These are phyloP conservation scores for Ampelocalamus luodianensis DNA, from an alignment of 176 grass and related monocot genomes.

Conservation along the genomic window DNA sequence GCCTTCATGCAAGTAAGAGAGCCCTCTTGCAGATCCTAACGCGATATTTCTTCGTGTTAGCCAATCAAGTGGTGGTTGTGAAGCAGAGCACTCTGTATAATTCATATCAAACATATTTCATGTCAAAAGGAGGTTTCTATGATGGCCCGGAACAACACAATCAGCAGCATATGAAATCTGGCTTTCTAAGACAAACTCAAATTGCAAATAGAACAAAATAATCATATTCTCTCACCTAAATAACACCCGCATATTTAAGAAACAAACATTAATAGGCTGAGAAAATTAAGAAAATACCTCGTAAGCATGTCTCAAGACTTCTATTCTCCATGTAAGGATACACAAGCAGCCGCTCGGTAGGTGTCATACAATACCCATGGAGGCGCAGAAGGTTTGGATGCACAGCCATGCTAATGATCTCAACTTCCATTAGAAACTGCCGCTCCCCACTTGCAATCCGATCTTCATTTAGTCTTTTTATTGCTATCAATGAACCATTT, in stretches of 20 bases:
- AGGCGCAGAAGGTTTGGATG: too few relatives aligned
- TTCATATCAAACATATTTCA: not conserved
- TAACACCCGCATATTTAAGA: not conserved
- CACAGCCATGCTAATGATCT: too few relatives aligned
- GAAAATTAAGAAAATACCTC: conserved; percentile 42
- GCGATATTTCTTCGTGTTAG: conserved; percentile 47
- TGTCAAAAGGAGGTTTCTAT: not conserved
- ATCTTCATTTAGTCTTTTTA: too few relatives aligned
- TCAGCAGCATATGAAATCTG: too few relatives aligned
- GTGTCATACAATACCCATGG: conserved; percentile 47
- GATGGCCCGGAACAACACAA: not conserved
- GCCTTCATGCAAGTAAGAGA: conserved; percentile 46
- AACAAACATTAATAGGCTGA: not conserved
- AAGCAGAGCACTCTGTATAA: conserved; percentile 33
- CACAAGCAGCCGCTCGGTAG: conserved; percentile 56
- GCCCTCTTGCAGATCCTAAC: conserved; percentile 45
- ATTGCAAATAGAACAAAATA: too few relatives aligned
- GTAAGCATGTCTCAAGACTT: conserved; percentile 55
- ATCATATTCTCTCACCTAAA: not conserved
- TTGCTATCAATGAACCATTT: too few relatives aligned
- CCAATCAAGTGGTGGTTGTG: conserved; percentile 45
- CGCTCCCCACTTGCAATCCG: too few relatives aligned
- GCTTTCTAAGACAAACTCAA: too few relatives aligned
- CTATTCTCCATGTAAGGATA: conserved; percentile 63
- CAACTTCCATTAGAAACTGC: too few relatives aligned